Percentiles rank a stretch among this genome's conserved stretches.
phyloP scores from a whole-genome alignment of 768 basidiomycete genomes.

The Leucocoprinus sp. region DNA sequence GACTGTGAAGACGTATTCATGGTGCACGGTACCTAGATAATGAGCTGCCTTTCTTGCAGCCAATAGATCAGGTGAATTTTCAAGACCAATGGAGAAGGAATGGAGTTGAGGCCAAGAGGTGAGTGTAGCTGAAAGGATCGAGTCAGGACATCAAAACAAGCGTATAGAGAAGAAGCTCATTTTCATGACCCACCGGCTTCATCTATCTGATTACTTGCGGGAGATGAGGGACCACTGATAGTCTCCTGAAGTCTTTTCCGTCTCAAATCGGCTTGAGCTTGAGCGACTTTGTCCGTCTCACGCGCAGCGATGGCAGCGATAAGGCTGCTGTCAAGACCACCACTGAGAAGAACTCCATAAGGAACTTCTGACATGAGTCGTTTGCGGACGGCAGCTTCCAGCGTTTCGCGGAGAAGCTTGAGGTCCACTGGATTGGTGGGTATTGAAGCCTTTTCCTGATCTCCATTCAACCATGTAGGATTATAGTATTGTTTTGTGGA shows the following conservation, averaged over 20 bases:
- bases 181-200: slow-evolving; percentile 42
- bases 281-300: slow-evolving; percentile 88
- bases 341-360: slow-evolving; percentile 92
- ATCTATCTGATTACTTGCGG: slow-evolving; percentile 33
- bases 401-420: slow-evolving; percentile 62
- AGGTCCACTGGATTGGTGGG: slow-evolving; percentile 60
- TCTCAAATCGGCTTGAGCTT: slow-evolving; percentile 67
- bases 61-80: slow-evolving; percentile 89
- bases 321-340: slow-evolving; percentile 91
- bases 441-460: slow-evolving; percentile 52
- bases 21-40: slow-evolving; percentile 90
- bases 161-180: not conserved
- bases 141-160: slow-evolving; percentile 9
- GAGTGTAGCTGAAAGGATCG: slow-evolving; percentile 45
- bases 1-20: slow-evolving; percentile 96
- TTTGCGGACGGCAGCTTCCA: slow-evolving; percentile 91
- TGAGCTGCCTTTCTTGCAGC: slow-evolving; percentile 92
- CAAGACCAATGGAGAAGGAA: slow-evolving; percentile 94
- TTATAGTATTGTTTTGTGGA: slow-evolving; percentile 79
- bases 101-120: slow-evolving; percentile 93
- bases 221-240: slow-evolving; percentile 50
- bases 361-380: slow-evolving; percentile 98
- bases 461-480: slow-evolving; percentile 87
- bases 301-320: slow-evolving; percentile 93
- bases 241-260: slow-evolving; percentile 48